Evolutionary conservation across 2,329 filamentous ascomycete genomes (phyloP).

Genomic region (Penicillium sp.): DNA sequence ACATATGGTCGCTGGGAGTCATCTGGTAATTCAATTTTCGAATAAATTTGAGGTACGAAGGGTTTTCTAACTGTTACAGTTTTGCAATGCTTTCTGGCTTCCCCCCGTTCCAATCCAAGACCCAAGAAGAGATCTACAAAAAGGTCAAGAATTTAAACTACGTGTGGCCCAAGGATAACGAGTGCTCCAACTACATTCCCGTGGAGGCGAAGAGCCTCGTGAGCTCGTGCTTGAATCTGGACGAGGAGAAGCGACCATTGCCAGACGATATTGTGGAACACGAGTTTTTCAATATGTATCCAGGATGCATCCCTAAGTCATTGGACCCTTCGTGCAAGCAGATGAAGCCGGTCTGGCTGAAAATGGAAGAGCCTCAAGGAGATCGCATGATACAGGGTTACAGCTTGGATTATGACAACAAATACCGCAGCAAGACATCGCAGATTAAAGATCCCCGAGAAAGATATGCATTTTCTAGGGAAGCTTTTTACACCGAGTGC

Average conservation of each 20-base stretch:
- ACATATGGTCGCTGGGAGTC: slow-evolving; percentile 96
- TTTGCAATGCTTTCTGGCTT: slow-evolving; percentile 97
- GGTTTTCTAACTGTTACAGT: slow-evolving; percentile 40
- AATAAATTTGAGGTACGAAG: neutral
- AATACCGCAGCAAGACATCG: slow-evolving; percentile 31
- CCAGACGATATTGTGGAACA: slow-evolving; percentile 50
- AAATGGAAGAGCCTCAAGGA: slow-evolving; percentile 42
- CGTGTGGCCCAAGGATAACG: slow-evolving; percentile 45
- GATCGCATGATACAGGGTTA: slow-evolving; percentile 42
- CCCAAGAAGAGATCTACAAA: slow-evolving; percentile 50
- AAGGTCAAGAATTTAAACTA: slow-evolving; percentile 48
- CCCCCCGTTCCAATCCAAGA: slow-evolving; percentile 85
- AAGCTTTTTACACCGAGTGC: slow-evolving; percentile 42
- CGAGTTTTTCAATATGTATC: slow-evolving; percentile 48
- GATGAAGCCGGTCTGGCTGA: slow-evolving; percentile 42
- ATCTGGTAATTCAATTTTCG: slow-evolving; percentile 66
- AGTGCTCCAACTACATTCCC: slow-evolving; percentile 44
- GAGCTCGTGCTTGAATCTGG: slow-evolving; percentile 44
- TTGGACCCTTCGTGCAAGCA: slow-evolving; percentile 38
- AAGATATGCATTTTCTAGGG: slow-evolving; percentile 36
- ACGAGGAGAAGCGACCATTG: slow-evolving; percentile 46
- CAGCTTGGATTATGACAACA: slow-evolving; percentile 41
- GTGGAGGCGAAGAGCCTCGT: slow-evolving; percentile 48
- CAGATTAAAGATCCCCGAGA: slow-evolving; percentile 34
- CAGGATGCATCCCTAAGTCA: slow-evolving; percentile 43